Base-by-base conservation (phyloP, 2,329 filamentous ascomycete genomes). In the Epichloe sylvatica region DNA sequence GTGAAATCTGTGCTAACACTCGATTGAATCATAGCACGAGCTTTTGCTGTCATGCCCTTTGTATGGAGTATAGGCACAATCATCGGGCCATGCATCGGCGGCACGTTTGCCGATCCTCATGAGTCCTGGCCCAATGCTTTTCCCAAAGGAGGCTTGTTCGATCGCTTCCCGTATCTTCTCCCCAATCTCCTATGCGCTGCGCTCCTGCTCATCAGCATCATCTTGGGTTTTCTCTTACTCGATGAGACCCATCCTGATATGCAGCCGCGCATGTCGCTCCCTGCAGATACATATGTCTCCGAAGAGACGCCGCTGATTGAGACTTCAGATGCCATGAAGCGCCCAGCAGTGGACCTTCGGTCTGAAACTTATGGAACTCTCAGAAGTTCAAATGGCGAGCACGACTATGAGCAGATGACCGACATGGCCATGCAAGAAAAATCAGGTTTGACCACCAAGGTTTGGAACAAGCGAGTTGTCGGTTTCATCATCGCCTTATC, bases 1-100 rank as follows among this genome's bases (percentile, higher is more conserved):
- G 5, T n/a, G 39, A 41, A 19, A 25, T n/a, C 12, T 48, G 34
- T 46, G 53, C 59, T 60, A 46, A 59, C 45, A 44, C 17, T 17
- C 35, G 21, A 46, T 12, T 17, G 19, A 19, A 38, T 19, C 4
- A 53, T 58, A 87, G 84, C 88, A 51, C 80, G 84, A 53, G 90
- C 90, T 30, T 95, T 90, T 64, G 81, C 88, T 2, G 79, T 95
- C 42, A 94, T 96, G 87, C 90, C 90, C 0, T 95, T 95, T 61
- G 84, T 95, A 7, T 96, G 90, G 89, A 84, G 78, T 44, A 82
- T 95, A 47, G 90, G 90, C 23, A 94, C 87, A 9, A 94, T 95
- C 55, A 75, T 94, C 48, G 90, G 90, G 0, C 86, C 90, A 54
- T 86, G 84, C 5, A 88, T 96, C 55, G 91, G 91, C 52, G 91